phyloP scores from a whole-genome alignment of 805 yeast genomes.

The Nakazawaea wyomingensis region DNA sequence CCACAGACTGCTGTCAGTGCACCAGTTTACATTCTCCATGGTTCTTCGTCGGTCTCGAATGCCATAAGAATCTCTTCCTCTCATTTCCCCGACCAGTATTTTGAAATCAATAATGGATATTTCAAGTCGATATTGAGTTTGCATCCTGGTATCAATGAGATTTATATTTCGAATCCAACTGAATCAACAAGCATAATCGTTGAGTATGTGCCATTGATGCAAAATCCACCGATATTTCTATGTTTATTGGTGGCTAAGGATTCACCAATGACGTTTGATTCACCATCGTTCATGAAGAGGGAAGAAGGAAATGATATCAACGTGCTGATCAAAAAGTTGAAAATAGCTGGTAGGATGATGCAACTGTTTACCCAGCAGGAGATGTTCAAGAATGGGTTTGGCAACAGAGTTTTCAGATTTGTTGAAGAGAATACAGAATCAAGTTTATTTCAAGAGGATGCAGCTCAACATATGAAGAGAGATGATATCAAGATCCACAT shows the following conservation, averaged over 20 bases:
- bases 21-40: conserved; percentile 47
- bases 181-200: conserved; percentile 23
- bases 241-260: conserved; percentile 75
- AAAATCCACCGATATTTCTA: conserved; percentile 75
- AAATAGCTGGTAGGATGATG: conserved; percentile 83
- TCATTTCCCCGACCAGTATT: conserved; percentile 61
- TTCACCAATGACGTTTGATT: conserved; percentile 65
- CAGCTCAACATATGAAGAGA: conserved; percentile 29
- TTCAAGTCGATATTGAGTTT: conserved; percentile 76
- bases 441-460: conserved; percentile 45
- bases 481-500: conserved; percentile 75
- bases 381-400: conserved; percentile 73
- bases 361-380: conserved; percentile 90
- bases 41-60: conserved; percentile 24
- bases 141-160: conserved; percentile 58
- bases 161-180: background rate
- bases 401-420: conserved; percentile 71
- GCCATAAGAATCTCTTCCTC: conserved; percentile 33
- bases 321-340: conserved; percentile 66
- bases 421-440: conserved; percentile 57
- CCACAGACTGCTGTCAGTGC: conserved; percentile 35
- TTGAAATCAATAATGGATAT: conserved; percentile 61
- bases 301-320: conserved; percentile 62
- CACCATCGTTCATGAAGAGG: conserved; percentile 44
- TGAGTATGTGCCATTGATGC: conserved; percentile 48